Conservation (phyloP, 768 basidiomycete species). For the Pleurotus giganteus region DNA sequence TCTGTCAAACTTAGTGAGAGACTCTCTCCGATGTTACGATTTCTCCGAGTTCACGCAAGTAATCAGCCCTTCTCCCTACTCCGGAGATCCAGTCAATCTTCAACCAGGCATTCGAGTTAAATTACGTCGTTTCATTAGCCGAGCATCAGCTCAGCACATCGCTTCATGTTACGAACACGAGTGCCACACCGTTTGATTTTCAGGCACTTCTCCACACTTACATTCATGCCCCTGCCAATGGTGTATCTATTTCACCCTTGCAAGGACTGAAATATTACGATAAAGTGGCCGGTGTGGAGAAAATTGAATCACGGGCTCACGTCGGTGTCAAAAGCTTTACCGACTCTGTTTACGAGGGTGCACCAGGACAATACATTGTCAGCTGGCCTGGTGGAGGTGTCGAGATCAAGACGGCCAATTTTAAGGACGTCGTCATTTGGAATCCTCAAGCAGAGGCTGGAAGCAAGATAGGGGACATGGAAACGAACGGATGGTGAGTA, state of each 20-base stretch:
- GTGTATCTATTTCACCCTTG: constrained; percentile 63
- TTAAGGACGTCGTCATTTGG: constrained; percentile 91
- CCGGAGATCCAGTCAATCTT: constrained; percentile 57
- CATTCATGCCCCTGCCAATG: constrained; percentile 60
- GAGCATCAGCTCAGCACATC: constrained; percentile 74
- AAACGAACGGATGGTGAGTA: constrained; percentile 78
- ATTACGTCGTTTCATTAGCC: constrained; percentile 78
- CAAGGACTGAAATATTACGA: constrained; percentile 70
- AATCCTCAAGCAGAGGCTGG: constrained; percentile 80
- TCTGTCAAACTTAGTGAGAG: constrained; percentile 78
- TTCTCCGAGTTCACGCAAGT: neutral
- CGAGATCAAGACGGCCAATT: constrained; percentile 46
- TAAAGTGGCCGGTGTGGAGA: constrained; percentile 69
- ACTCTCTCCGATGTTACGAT: constrained; percentile 22
- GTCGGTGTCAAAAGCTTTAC: constrained; percentile 71
- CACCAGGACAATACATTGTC: constrained; percentile 52
- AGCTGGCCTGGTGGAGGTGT: constrained; percentile 59
- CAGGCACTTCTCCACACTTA: constrained; percentile 95
- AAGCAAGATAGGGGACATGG: constrained; percentile 84
- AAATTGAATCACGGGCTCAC: constrained; percentile 54
- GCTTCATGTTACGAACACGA: constrained; percentile 77
- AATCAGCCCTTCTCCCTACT: constrained; percentile 62
- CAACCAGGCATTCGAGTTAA: constrained; percentile 64
- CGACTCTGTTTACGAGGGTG: constrained; percentile 77
- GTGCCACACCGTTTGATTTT: constrained; percentile 65